Base-by-base conservation (phyloP, 2,329 filamentous ascomycete species). In the Incumbomyces lentus region DNA sequence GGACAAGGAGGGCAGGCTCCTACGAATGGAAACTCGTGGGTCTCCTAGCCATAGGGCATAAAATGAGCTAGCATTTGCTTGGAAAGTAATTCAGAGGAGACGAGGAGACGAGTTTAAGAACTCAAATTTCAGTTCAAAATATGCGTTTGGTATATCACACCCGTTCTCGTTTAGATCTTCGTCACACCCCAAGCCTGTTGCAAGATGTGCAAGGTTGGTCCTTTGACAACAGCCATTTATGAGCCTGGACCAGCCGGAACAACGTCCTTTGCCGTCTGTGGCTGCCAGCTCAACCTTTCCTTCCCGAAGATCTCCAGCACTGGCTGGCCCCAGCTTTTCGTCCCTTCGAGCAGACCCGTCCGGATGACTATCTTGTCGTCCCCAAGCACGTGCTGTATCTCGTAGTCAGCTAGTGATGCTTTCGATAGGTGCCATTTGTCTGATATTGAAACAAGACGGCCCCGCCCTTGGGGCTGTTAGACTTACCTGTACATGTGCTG, bases 221-320 rank as follows among this genome's bases (percentile, higher is more conserved):
- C 33, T 12, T 17, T 14, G 33, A 26, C 22, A 8, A 26, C 22
- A 22, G 5, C 2, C 38, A 13, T 44, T 32, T 44, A 44, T 4
- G 40, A 36, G 19, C 40, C 40, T 18, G 55, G 55, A 3, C 41
- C 39, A 22, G 19, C 26, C 1, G 44, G 31, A 47, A 54, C 51
- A 37, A 55, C 56, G 26, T 47, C 35, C 5, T 54, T 49, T 6
- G 32, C 55, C 12, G 53, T 56, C 52, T 57, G 53, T 32, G 70
- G 70, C 62, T 75, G 69, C 74, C 73, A 78, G 12, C 53, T 54
- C 55, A 71, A 60, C 52, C 66, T 66, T 13, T 66, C 69, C 67
- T 76, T 76, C 44, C 71, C 71, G 55, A 68, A 77, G 52, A 78
- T 74, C 64, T 78, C 73, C 2, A 72, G 72, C 10, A 61, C 65